These are phyloP conservation scores for Teunomyces lycoperdinae DNA, from an alignment of 805 yeast species.

Conservation along the genomic window DNA sequence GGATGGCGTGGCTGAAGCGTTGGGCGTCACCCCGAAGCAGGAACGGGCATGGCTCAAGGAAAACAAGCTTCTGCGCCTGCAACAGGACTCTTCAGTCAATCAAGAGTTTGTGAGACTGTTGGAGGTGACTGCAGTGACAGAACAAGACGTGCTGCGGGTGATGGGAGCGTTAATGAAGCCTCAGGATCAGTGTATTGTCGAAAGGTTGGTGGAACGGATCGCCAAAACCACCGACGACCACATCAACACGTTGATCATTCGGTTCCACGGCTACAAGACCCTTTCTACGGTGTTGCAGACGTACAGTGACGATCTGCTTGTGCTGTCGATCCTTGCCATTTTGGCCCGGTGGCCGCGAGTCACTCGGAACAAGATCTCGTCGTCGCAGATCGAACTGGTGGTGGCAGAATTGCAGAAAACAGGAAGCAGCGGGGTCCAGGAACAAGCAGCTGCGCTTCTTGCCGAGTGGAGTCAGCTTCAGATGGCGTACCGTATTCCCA, in stretches of 20 bases:
- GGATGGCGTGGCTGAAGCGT: slow-evolving; percentile 77
- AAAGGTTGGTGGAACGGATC: slow-evolving; percentile 67
- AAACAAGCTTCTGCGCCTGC: slow-evolving; percentile 48
- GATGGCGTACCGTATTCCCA: slow-evolving; percentile 84
- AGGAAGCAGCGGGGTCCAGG: slow-evolving; percentile 24
- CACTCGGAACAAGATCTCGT: slow-evolving; percentile 73
- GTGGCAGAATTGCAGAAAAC: slow-evolving; percentile 43
- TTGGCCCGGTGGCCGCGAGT: slow-evolving; percentile 53
- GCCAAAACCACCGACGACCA: slow-evolving; percentile 48
- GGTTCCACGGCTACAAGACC: slow-evolving; percentile 85
- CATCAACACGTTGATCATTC: slow-evolving; percentile 59
- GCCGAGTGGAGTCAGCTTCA: slow-evolving; percentile 70
- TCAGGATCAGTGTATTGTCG: slow-evolving; percentile 62
- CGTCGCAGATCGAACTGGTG: slow-evolving; percentile 67
- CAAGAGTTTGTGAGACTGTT: slow-evolving; percentile 63
- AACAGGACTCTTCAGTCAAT: slow-evolving; percentile 57
- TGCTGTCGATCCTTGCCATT: slow-evolving; percentile 51
- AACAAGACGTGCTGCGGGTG: slow-evolving; percentile 69
- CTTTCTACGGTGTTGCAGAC: slow-evolving; percentile 58
- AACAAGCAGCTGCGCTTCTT: slow-evolving; percentile 45
- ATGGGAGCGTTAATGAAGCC: slow-evolving; percentile 79
- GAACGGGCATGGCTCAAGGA: slow-evolving; percentile 72
- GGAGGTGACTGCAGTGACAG: slow-evolving; percentile 46
- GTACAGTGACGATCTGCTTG: slow-evolving; percentile 31
- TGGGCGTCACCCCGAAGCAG: slow-evolving; percentile 66